Evolutionary conservation across 345 rosid species (phyloP), one percentile per base, ranked within the genome.

Genomic region (Gossypium rotundifolium): DNA sequence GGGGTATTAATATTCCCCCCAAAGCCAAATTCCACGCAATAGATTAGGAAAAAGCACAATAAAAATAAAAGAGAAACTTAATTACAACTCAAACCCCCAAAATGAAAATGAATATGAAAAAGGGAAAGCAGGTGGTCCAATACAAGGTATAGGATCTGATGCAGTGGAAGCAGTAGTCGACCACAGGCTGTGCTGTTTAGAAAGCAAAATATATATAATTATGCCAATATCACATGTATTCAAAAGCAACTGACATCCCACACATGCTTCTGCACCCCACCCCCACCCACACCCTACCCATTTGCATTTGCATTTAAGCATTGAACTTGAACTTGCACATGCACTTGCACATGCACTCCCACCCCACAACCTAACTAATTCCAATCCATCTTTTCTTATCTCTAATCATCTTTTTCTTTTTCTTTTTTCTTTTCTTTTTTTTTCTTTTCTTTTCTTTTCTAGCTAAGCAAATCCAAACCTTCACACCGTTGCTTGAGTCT

Each of bases 221-320:
- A 83, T 74, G 80, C 82, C 71, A 76, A 69, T 14, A 8, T 74
- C 82, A 77, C 87, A 75, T 81, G 87, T 76, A 81, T 67, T 13
- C 76, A 75, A 78, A 79, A 74, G 80, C 22, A 55, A 51, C 85
- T 82, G 84, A 79, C 85, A 81, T 14, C 63, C 77, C 57, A 77
- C 86, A 79, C 79, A 76, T 65, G 86, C 74, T 67, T 33, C 46
- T 79, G 84, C 84, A 79, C 68, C 85, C 64, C 40, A 33, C 40
- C 40, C 14, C 63, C 67, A 63, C 77, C 61, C 83, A 3, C 51
- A 48, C 79, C 65, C 84, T 16, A 12, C 75, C 38, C 62, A 64
- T 65, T 55, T 55, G 70, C 51, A 65, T n/a, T 40, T 38, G 66
- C 68, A 38, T 40, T 40, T 23, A 23, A 23, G 62, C 62, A 20